Conservation (phyloP, 306 rosid genomes). For the Neltuma alba region DNA sequence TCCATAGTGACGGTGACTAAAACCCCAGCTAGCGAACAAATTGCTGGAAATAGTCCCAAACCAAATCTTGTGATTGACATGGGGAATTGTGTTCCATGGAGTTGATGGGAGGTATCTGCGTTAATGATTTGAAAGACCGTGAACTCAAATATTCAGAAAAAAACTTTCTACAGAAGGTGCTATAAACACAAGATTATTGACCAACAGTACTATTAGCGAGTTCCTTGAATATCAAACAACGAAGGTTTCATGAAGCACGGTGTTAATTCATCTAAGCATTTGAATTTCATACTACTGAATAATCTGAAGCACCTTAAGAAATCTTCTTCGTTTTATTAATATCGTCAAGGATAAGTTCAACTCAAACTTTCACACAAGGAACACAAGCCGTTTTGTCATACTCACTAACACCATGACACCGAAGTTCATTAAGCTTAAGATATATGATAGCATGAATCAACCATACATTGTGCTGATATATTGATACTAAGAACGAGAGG, state of each 20-base stretch:
- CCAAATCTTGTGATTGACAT: slow-evolving; percentile 78
- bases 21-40: slow-evolving; percentile 65
- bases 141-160: background rate
- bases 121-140: slow-evolving; percentile 19
- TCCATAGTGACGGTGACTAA: slow-evolving; percentile 73
- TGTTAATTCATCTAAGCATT: background rate
- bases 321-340: background rate
- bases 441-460: no score
- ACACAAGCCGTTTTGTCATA: no score
- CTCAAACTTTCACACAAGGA: background rate
- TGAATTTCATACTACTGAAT: background rate
- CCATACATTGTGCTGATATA: no score
- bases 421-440: background rate
- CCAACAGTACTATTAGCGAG: background rate
- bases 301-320: background rate
- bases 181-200: background rate
- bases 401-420: background rate
- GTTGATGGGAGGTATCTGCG: slow-evolving; percentile 55
- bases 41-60: slow-evolving; percentile 78
- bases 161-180: background rate
- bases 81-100: slow-evolving; percentile 25
- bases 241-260: background rate
- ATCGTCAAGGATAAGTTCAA: background rate
- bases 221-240: background rate
- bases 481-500: no score